Evolutionary conservation across 2,329 filamentous ascomycete genomes (phyloP).

Genomic region (Knufia fluminis): DNA sequence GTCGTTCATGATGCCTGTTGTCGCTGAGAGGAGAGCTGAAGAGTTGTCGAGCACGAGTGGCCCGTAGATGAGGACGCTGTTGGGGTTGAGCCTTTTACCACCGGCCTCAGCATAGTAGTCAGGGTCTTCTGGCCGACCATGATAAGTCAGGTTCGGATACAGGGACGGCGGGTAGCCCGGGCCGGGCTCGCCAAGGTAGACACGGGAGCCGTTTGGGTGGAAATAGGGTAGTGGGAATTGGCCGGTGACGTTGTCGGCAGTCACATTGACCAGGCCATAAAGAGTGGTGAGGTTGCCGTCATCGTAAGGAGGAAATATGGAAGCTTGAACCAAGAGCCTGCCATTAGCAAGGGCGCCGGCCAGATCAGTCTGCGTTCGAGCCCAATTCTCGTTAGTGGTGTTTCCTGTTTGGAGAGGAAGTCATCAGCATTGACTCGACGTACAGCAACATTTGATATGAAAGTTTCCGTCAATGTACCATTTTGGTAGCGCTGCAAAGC

Average conservation of each 20-base stretch:
- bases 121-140: conserved; percentile 27
- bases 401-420: conserved; percentile 36
- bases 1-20: conserved; percentile 66
- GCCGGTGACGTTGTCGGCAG: conserved; percentile 38
- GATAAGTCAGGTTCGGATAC: conserved; percentile 71
- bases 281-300: conserved; percentile 39
- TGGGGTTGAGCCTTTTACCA: conserved; percentile 26
- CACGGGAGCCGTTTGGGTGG: conserved; percentile 47
- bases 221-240: conserved; percentile 53
- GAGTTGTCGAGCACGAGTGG: conserved; percentile 63
- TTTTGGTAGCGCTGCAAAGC: conserved; percentile 43
- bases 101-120: conserved; percentile 33
- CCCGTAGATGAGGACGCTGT: conserved; percentile 62
- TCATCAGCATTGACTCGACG: conserved; percentile 4
- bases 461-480: conserved; percentile 17
- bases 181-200: conserved; percentile 52
- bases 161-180: conserved; percentile 62
- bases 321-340: conserved; percentile 57
- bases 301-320: conserved; percentile 61
- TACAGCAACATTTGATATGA: conserved; percentile 2
- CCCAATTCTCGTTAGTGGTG: conserved; percentile 51
- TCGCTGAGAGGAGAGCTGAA: conserved; percentile 70
- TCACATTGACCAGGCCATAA: conserved; percentile 56
- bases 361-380: conserved; percentile 53
- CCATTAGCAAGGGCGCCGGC: conserved; percentile 57